Conservation (phyloP, 2,329 filamentous ascomycete species). For the Penicillium vulpinum region DNA sequence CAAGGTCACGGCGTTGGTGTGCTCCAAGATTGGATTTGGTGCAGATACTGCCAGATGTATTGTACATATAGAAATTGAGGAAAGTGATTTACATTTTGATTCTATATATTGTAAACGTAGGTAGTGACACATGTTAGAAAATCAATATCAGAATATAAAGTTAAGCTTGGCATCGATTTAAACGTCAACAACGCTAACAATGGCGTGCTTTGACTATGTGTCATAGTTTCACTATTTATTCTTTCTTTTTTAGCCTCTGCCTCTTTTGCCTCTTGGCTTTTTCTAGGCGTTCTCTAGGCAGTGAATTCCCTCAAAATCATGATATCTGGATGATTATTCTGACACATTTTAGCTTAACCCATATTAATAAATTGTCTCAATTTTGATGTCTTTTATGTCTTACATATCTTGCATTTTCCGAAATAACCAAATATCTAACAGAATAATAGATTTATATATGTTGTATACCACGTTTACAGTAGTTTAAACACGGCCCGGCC, state of each 20-base stretch:
- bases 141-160: background rate
- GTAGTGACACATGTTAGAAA: too few relatives aligned
- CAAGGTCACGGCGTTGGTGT: conserved; percentile 24
- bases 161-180: background rate
- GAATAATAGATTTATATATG: background rate
- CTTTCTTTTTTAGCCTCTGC: background rate
- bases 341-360: too few relatives aligned
- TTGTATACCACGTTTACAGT: background rate
- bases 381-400: too few relatives aligned
- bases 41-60: conserved; percentile 20
- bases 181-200: background rate
- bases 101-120: too few relatives aligned
- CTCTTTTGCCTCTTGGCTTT: background rate
- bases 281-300: background rate
- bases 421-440: background rate
- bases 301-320: background rate
- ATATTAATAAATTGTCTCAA: too few relatives aligned
- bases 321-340: background rate
- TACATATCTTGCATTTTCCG: background rate
- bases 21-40: conserved; percentile 5
- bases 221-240: background rate
- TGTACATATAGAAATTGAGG: conserved; percentile 28
- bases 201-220: conserved; percentile 10
- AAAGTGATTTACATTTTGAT: conserved; percentile 5
- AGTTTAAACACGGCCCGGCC: background rate